Conservation (phyloP, 805 yeast genomes). For the Clavispora asparagi region DNA sequence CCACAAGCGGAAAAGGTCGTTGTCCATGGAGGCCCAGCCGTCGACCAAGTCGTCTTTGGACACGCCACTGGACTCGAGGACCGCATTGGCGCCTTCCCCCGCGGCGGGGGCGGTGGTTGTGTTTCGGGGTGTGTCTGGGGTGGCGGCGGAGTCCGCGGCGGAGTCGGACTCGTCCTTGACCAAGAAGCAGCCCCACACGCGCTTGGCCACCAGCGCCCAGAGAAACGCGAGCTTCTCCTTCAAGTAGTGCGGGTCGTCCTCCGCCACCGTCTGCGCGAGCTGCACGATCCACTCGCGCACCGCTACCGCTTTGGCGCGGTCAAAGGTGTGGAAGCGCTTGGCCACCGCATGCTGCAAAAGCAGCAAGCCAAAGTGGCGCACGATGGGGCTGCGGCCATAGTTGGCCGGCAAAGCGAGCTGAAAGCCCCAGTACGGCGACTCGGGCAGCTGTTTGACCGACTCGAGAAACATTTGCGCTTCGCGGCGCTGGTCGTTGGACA, state of each 20-base stretch:
- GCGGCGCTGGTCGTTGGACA: constrained; percentile 52
- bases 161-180: constrained; percentile 30
- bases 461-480: constrained; percentile 66
- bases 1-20: constrained; percentile 73
- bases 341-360: constrained; percentile 70
- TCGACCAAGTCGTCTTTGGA: constrained; percentile 42
- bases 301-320: constrained; percentile 53
- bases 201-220: constrained; percentile 89
- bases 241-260: constrained; percentile 80
- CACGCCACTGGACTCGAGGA: not conserved
- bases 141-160: constrained; percentile 16
- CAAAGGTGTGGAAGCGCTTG: constrained; percentile 50
- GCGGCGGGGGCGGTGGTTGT: no score
- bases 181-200: constrained; percentile 83
- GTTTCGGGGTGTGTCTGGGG: constrained; percentile 21
- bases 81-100: no score
- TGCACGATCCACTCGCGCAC: constrained; percentile 83
- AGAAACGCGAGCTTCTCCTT: constrained; percentile 84
- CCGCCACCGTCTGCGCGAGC: constrained; percentile 53
- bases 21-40: constrained; percentile 89
- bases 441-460: constrained; percentile 66
- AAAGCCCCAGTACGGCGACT: constrained; percentile 91
- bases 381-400: constrained; percentile 55
- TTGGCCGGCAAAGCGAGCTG: constrained; percentile 66
- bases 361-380: constrained; percentile 87